Conservation (phyloP, 495 filamentous ascomycete species). For the Aspergillus bertholletiae region DNA sequence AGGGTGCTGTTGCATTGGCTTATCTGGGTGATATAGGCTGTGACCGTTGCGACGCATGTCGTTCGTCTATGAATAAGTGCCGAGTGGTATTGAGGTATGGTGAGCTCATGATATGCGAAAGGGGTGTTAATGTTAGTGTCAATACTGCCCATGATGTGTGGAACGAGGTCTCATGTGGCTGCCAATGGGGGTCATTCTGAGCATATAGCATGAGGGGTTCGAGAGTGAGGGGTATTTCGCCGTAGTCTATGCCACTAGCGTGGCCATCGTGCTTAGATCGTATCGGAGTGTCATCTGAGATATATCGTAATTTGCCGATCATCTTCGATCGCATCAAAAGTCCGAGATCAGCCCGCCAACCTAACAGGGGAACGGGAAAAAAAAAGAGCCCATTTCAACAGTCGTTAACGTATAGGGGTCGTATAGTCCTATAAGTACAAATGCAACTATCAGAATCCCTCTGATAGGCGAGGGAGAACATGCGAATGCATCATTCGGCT, state of each 20-base stretch:
- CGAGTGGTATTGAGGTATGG: constrained; percentile 51
- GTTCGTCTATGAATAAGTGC: constrained; percentile 44
- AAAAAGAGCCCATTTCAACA: not conserved
- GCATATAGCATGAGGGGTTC: not conserved
- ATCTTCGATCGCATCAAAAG: no score
- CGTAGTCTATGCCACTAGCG: not conserved
- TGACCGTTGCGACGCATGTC: constrained; percentile 51
- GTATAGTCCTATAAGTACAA: not conserved
- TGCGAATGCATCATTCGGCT: not conserved
- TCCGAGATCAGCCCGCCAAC: not conserved
- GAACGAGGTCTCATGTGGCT: not conserved
- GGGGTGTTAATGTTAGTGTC: not conserved
- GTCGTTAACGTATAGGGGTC: not conserved
- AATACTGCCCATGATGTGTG: not conserved
- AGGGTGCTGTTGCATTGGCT: constrained; percentile 51
- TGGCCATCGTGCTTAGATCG: not conserved
- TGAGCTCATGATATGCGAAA: constrained; percentile 44
- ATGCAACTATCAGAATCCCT: constrained; percentile 1
- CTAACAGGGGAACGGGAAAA: not conserved
- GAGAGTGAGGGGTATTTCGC: not conserved
- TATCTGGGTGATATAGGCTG: constrained; percentile 53
- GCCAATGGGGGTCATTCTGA: not conserved
- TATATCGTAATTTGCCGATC: not conserved
- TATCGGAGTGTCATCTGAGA: not conserved
- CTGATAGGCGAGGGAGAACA: not conserved